Evolutionary conservation across 2,329 filamentous ascomycete genomes (phyloP), one percentile per base, ranked within the genome.

Genomic region (Didymella segeticola): DNA sequence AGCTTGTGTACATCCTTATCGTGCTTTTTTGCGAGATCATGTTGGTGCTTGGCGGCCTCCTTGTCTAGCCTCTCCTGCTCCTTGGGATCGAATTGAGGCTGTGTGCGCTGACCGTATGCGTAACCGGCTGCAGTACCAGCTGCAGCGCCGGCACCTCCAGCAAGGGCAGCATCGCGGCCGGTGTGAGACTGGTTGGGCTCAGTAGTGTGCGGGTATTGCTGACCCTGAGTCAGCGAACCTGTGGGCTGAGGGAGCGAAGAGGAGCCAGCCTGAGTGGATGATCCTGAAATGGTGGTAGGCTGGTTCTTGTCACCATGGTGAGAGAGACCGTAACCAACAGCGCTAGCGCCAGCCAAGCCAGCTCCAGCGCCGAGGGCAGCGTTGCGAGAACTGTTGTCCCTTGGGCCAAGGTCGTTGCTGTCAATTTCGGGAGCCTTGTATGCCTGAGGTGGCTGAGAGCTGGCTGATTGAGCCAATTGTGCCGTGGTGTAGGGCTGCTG

Each of bases 101-200:
- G 53, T 2, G 58, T 43, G 14, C 70, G 62, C 38, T 73, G 66
- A 7, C 64, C 65, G 41, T 66, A 57, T 3, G 61, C 67, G 43
- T 73, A 68, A 9, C 62, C 63, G 12, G 64, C 69, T n/a, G 67
- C 70, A 11, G 61, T 60, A 27, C 58, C 25, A 37, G 53, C 60
- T 15, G 46, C 62, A 37, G 57, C 53, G 29, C 57, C 64, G 46
- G 56, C 56, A 22, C 39, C 51, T 20, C 51, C 56, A 10, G 31
- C 36, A 12, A 56, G 37, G 11, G 47, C 47, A 19, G 53, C 47
- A 43, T 56, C 38, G 6, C 53, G 53, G n/a, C 39, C 39, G n/a
- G 33, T 30, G 9, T 56, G 43, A 25, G 31, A 38, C 14, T 46
- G 52, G 9, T 19, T 17, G 23, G 45, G 39, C 2, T 55, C 34